Percentiles rank a stretch among this genome's conserved stretches.
phyloP scores from a whole-genome alignment of 2,329 filamentous ascomycete species.

The Podosphaera leucotricha region DNA sequence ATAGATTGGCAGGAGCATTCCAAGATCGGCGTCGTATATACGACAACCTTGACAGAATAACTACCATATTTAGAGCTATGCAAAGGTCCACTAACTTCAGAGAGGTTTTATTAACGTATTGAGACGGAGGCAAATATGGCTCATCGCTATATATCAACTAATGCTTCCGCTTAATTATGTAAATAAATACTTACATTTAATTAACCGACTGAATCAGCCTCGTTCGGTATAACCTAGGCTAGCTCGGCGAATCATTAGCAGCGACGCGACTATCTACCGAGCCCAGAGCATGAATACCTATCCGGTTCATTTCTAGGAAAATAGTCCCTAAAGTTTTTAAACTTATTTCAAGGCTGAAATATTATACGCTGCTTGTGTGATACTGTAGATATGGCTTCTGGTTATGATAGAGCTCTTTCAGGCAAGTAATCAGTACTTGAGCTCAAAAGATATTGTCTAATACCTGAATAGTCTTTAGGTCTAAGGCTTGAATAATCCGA shows the following conservation, averaged over 20 bases:
- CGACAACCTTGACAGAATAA: background rate
- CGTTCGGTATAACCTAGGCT: too few relatives aligned
- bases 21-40: constrained; percentile 8
- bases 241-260: too few relatives aligned
- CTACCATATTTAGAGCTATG: background rate
- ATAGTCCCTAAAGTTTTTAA: background rate
- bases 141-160: too few relatives aligned
- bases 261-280: too few relatives aligned
- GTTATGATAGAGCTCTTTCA: constrained; percentile 97
- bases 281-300: too few relatives aligned
- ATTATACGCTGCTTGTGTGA: background rate
- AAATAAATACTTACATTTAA: too few relatives aligned
- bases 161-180: too few relatives aligned
- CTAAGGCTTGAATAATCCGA: constrained; percentile 13
- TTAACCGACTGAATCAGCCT: too few relatives aligned
- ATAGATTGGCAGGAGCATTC: constrained; percentile 4
- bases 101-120: background rate
- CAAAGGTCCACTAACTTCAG: background rate
- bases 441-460: constrained; percentile 8
- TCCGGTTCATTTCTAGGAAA: background rate
- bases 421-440: constrained; percentile 35
- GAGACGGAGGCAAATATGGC: too few relatives aligned
- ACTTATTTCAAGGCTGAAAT: background rate
- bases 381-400: constrained; percentile 49
- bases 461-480: constrained; percentile 55